These are phyloP conservation scores for Mimosa pudica DNA, from an alignment of 306 rosid species.

Conservation along the genomic window DNA sequence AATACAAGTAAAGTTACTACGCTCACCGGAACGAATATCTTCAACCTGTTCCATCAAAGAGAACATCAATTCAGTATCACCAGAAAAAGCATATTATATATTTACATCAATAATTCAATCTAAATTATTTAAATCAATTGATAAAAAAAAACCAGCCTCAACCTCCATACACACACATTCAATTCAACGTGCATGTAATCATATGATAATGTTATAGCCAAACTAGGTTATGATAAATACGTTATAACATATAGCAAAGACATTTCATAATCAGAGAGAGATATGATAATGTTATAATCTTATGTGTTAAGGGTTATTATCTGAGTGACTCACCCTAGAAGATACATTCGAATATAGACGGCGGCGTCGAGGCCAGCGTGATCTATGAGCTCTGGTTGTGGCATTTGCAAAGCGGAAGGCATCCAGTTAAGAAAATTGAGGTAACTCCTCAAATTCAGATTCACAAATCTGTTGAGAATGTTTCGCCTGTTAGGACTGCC, in stretches of 20 bases:
- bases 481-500: conserved; percentile 61
- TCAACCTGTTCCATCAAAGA: conserved; percentile 55
- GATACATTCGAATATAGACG: conserved; percentile 75
- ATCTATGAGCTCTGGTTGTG: conserved; percentile 84
- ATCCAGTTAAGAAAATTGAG: conserved; percentile 84
- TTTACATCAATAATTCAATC: too few species aligned
- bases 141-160: too few species aligned
- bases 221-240: too few species aligned
- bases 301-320: too few species aligned
- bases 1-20: conserved; percentile 59
- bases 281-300: too few species aligned
- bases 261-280: too few species aligned
- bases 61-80: conserved; percentile 9
- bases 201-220: too few species aligned
- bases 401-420: conserved; percentile 93
- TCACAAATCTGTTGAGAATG: conserved; percentile 54
- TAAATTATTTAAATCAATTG: too few species aligned
- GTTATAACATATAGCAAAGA: too few species aligned
- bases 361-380: conserved; percentile 96
- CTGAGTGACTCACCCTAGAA: conserved; percentile 68
- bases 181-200: too few species aligned
- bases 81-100: too few species aligned
- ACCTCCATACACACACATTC: too few species aligned
- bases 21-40: conserved; percentile 72
- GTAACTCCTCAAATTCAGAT: conserved; percentile 61